Conservation (phyloP, 805 yeast species). For the Candida chauliodis region DNA sequence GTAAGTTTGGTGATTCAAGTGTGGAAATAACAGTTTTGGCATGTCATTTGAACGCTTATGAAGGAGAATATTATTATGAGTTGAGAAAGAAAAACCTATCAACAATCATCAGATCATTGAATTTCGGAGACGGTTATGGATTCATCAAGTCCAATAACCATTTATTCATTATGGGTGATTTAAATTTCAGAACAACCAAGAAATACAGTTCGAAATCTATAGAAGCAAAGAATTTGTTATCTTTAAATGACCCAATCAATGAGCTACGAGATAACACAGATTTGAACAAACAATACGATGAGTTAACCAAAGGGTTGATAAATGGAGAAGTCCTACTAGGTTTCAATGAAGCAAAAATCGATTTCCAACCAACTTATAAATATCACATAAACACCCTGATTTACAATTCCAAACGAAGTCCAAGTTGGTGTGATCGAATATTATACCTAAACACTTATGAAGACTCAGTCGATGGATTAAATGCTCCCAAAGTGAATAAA, state of each 20-base stretch:
- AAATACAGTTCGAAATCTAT: slow-evolving; percentile 10
- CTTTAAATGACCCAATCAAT: slow-evolving; percentile 20
- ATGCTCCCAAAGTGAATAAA: slow-evolving; percentile 24
- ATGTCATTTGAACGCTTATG: slow-evolving; percentile 77
- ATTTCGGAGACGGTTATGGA: slow-evolving; percentile 56
- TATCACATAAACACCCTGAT: slow-evolving; percentile 47
- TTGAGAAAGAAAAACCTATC: slow-evolving; percentile 53
- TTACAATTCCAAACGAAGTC: slow-evolving; percentile 58
- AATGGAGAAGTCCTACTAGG: slow-evolving; percentile 52
- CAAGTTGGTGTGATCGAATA: slow-evolving; percentile 92
- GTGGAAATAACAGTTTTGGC: slow-evolving; percentile 57
- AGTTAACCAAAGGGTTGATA: slow-evolving; percentile 40
- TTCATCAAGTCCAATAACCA: slow-evolving; percentile 53
- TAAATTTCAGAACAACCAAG: slow-evolving; percentile 66
- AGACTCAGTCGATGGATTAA: slow-evolving; percentile 3
- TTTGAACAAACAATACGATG: slow-evolving; percentile 43
- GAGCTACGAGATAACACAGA: background rate
- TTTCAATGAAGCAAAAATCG: slow-evolving; percentile 61
- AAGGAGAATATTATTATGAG: slow-evolving; percentile 49
- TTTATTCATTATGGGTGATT: slow-evolving; percentile 76
- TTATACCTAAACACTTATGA: slow-evolving; percentile 49
- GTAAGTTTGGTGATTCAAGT: slow-evolving; percentile 14
- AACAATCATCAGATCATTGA: slow-evolving; percentile 49
- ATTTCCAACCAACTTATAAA: slow-evolving; percentile 81
- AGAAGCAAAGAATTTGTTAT: slow-evolving; percentile 18